Evolutionary conservation across 1,139 yeast species (phyloP).

Genomic region (Yamadazyma spencermartinsiae): DNA sequence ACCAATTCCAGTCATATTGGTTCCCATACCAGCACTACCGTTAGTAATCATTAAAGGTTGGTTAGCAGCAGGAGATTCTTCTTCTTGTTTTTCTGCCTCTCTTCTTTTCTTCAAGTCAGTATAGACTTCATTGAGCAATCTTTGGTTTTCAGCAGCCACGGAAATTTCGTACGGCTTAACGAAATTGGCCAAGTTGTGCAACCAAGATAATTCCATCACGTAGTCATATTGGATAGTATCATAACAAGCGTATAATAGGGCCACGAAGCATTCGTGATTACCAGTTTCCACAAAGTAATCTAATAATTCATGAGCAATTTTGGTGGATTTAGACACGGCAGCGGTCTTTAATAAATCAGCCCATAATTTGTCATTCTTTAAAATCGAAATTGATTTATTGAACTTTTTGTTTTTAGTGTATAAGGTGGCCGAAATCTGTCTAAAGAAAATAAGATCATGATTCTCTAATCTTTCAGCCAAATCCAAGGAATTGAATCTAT

Average conservation of each 20-base stretch:
- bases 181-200: slow-evolving; percentile 73
- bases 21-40: slow-evolving; percentile 37
- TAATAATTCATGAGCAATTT: slow-evolving; percentile 85
- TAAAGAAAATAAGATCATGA: slow-evolving; percentile 86
- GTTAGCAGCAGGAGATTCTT: slow-evolving; percentile 43
- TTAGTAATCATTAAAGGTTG: slow-evolving; percentile 71
- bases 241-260: slow-evolving; percentile 84
- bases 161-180: slow-evolving; percentile 92
- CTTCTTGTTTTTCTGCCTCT: slow-evolving; percentile 57
- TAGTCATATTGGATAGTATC: slow-evolving; percentile 78
- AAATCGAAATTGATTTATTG: slow-evolving; percentile 82
- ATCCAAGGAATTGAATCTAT: slow-evolving; percentile 88
- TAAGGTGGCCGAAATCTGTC: slow-evolving; percentile 92
- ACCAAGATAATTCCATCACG: slow-evolving; percentile 89
- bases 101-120: slow-evolving; percentile 71
- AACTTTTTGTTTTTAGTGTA: slow-evolving; percentile 94
- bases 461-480: slow-evolving; percentile 91
- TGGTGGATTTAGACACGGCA: slow-evolving; percentile 72
- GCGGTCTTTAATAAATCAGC: slow-evolving; percentile 92
- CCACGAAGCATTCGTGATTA: slow-evolving; percentile 93
- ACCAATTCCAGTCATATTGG: slow-evolving; percentile 40
- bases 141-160: slow-evolving; percentile 73
- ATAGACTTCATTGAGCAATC: slow-evolving; percentile 62
- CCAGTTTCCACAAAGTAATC: slow-evolving; percentile 96
- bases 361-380: slow-evolving; percentile 94